A percentile compares a stretch with the other conserved stretches of the same genome.
phyloP scores from a whole-genome alignment of 306 rosid genomes.

The Sophora flavescens region DNA sequence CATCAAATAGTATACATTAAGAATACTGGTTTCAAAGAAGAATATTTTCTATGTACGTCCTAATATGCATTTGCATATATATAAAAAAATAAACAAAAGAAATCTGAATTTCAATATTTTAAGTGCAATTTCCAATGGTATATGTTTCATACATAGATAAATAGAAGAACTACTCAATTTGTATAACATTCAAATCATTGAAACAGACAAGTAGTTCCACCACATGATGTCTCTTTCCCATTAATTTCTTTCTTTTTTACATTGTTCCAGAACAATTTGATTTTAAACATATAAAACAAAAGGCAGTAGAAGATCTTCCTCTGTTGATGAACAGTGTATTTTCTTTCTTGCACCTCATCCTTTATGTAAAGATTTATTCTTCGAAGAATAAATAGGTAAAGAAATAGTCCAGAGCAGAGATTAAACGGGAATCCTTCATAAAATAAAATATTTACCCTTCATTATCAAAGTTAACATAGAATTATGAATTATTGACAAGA shows the following conservation, averaged over 20 bases:
- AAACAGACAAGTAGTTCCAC: neutral
- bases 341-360: neutral
- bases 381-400: slow-evolving; percentile 18
- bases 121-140: neutral
- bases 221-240: slow-evolving; percentile 14
- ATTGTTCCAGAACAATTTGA: slow-evolving; percentile 23
- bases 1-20: neutral
- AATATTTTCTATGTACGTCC: neutral
- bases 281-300: slow-evolving; percentile 9
- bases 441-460: neutral
- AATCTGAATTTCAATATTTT: neutral
- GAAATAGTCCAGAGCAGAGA: neutral
- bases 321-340: slow-evolving; percentile 17
- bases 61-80: neutral
- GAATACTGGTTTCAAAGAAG: slow-evolving; percentile 12
- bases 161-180: neutral
- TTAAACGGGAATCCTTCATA: slow-evolving; percentile 20
- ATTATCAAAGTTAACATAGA: slow-evolving; percentile 18
- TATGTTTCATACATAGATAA: neutral
- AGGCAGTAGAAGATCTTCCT: slow-evolving; percentile 34
- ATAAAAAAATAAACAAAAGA: neutral
- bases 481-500: slow-evolving; percentile 34
- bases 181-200: slow-evolving; percentile 14
- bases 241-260: neutral
- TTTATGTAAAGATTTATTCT: neutral